These are phyloP conservation scores for Atalantia buxifolia DNA, from an alignment of 345 rosid genomes.

Conservation along the genomic window DNA sequence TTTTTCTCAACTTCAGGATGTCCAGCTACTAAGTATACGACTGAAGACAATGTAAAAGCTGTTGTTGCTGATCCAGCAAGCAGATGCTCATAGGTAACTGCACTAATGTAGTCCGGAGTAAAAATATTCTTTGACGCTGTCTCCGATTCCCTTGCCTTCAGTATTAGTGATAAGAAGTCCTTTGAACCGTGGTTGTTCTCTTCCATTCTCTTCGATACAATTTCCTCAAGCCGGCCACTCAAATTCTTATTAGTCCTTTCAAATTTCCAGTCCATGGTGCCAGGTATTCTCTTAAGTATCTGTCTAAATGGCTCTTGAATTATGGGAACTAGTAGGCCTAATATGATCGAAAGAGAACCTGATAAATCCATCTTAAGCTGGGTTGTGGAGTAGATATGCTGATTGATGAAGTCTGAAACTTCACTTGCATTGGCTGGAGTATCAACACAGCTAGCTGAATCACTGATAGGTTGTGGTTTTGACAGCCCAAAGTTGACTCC, in stretches of 20 bases:
- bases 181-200: constrained; percentile 48
- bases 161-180: constrained; percentile 72
- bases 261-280: constrained; percentile 84
- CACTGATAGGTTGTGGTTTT: constrained; percentile 25
- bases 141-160: constrained; percentile 66
- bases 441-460: constrained; percentile 6
- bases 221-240: constrained; percentile 61
- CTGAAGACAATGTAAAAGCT: constrained; percentile 70
- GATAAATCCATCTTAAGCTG: constrained; percentile 93
- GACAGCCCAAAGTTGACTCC: constrained; percentile 81
- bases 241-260: constrained; percentile 54
- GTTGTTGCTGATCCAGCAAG: constrained; percentile 95
- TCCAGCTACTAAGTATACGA: constrained; percentile 64
- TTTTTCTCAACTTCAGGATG: constrained; percentile 71
- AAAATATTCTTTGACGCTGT: constrained; percentile 44
- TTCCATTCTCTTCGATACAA: constrained; percentile 61
- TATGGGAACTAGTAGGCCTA: constrained; percentile 69
- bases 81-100: constrained; percentile 87
- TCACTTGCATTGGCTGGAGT: constrained; percentile 28
- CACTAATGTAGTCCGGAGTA: constrained; percentile 69
- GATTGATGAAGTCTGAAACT: constrained; percentile 66
- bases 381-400: constrained; percentile 86
- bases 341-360: constrained; percentile 71
- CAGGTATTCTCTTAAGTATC: constrained; percentile 76
- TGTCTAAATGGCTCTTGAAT: constrained; percentile 88